Percentiles rank a stretch among this genome's conserved stretches.
Conservation (phyloP, 2,329 filamentous ascomycete species). For the Teratosphaeria nubilosa region DNA sequence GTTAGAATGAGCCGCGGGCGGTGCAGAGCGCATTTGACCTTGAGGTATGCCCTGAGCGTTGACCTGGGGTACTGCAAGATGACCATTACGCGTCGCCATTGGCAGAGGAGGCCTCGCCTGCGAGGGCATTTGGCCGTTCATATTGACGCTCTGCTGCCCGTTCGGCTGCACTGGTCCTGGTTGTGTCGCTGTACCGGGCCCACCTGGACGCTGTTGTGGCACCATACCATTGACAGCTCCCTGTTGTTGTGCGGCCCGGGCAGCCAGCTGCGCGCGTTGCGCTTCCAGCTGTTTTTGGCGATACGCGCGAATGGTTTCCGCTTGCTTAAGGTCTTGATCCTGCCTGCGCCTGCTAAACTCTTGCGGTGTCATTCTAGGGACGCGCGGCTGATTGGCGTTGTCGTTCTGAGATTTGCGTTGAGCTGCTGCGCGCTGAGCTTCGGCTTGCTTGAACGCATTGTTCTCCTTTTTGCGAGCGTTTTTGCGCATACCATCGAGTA, state of each 20-base stretch:
- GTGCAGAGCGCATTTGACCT: constrained; percentile 38
- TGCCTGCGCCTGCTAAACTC: constrained; percentile 85
- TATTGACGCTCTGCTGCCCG: constrained; percentile 25
- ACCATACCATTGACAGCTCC: constrained; percentile 23
- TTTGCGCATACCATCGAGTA: constrained; percentile 93
- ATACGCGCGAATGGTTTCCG: constrained; percentile 48
- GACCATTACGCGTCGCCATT: constrained; percentile 39
- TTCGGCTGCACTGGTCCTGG: constrained; percentile 19
- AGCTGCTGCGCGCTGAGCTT: constrained; percentile 57
- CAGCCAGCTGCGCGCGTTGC: constrained; percentile 29
- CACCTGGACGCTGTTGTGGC: constrained; percentile 17
- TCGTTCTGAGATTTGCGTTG: constrained; percentile 58
- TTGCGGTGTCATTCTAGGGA: constrained; percentile 62
- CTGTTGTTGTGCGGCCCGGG: constrained; percentile 26
- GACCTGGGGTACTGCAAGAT: constrained; percentile 40
- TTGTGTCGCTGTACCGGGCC: constrained; percentile 11
- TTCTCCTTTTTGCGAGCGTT: constrained; percentile 89
- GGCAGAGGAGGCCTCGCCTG: constrained; percentile 32
- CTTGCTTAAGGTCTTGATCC: constrained; percentile 66
- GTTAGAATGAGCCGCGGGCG: constrained; percentile 5
- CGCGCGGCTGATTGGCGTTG: constrained; percentile 11
- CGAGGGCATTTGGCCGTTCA: constrained; percentile 29
- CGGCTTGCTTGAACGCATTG: constrained; percentile 74
- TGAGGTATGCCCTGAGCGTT: constrained; percentile 53
- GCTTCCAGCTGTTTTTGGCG: constrained; percentile 52